Base-by-base conservation (phyloP, 2,329 filamentous ascomycete species). In the Colletotrichum noveboracense region DNA sequence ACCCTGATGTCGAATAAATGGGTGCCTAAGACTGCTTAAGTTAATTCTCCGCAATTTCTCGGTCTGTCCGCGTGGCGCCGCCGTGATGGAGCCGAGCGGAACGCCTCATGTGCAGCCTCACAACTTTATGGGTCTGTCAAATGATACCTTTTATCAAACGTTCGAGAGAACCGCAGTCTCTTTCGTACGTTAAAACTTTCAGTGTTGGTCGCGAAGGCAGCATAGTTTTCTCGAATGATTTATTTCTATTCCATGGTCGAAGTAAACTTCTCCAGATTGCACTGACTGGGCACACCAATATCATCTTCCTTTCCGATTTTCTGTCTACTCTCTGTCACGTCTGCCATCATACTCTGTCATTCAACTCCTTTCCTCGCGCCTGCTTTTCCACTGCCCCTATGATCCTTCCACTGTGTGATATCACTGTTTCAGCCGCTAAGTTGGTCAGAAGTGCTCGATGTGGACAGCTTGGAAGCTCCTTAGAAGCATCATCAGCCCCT, bases 181-280 rank as follows among this genome's bases (percentile, higher is more conserved):
- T 43, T 18, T 18, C 36, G 4, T 43, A 43, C 8, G 9, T 43
- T 43, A 5, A 43, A 18, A 43, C 36, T 43, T 3, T 18, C 7
- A 0, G 8, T 18, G 8, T 43, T 18, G 8, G 7, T 8, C 2
- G 16, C 36, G 36, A 43, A 18, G 14, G 43, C 9, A 12, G 9
- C 0, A 7, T 4, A 12, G 18, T 0, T 48, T n/a, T n/a, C 10
- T 7, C 18, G 3, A 48, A 48, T 21, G 43, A 21, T 7, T 21
- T 0, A 48, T 48, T 2, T 12, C 5, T 48, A 12, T 48, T 48
- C 18, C 18, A 4, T 7, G 43, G 0, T 48, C 18, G 18, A 48
- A 48, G 3, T 4, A 10, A 21, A 48, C 0, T 7, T 48, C 9
- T n/a, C 18, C 5, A 10, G 0, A 21, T 21, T 12, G n/a, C 43